Conservation (phyloP, 140 eudicot species). For the Bidens hawaiensis region DNA sequence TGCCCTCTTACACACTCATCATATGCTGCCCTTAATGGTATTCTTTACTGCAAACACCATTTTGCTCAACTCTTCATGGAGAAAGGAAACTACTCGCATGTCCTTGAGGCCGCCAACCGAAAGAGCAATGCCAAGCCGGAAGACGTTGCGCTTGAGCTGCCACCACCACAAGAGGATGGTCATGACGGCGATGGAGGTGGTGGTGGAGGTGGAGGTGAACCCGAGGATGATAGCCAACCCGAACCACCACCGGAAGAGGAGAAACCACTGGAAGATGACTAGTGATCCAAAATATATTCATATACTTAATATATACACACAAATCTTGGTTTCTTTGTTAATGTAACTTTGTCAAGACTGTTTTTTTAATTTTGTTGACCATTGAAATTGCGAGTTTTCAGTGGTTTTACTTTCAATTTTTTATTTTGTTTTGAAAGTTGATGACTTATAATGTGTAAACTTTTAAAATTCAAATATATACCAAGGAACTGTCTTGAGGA, state of each 20-base stretch:
- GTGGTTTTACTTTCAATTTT: slow-evolving; percentile 17
- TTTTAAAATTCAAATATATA: slow-evolving; percentile 16
- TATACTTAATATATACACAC: slow-evolving; percentile 25
- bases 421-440: slow-evolving; percentile 7
- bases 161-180: slow-evolving; percentile 24
- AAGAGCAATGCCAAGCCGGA: slow-evolving; percentile 37
- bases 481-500: slow-evolving; percentile 30
- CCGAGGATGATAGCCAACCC: slow-evolving; percentile 20
- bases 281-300: slow-evolving; percentile 8
- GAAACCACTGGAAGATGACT: slow-evolving; percentile 28
- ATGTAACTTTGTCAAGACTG: slow-evolving; percentile 25
- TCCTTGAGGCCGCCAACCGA: slow-evolving; percentile 61
- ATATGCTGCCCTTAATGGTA: slow-evolving; percentile 86
- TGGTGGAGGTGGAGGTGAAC: slow-evolving; percentile 17
- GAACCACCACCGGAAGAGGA: slow-evolving; percentile 34
- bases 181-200: slow-evolving; percentile 23
- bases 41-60: slow-evolving; percentile 86
- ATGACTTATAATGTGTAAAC: slow-evolving; percentile 21
- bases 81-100: slow-evolving; percentile 82
- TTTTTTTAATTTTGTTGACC: slow-evolving; percentile 16
- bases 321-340: slow-evolving; percentile 25
- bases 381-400: slow-evolving; percentile 23
- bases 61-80: slow-evolving; percentile 95
- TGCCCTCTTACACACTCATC: slow-evolving; percentile 94
- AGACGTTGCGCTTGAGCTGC: slow-evolving; percentile 17